Conservation (phyloP, 2,329 filamentous ascomycete genomes). For the Ciborinia camelliae region DNA sequence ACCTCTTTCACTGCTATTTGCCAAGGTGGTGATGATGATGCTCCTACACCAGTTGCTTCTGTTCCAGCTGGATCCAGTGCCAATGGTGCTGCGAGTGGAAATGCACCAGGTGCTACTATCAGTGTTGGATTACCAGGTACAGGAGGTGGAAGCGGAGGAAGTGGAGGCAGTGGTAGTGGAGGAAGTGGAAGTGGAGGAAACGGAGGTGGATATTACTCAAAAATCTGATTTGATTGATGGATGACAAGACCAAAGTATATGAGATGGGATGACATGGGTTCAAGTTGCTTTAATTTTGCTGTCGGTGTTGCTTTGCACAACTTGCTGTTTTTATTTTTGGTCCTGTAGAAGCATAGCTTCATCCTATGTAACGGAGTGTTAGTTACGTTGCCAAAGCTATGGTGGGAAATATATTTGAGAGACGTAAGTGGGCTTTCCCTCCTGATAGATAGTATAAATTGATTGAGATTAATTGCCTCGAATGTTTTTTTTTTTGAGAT, state of each 20-base stretch:
- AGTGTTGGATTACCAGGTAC: neutral
- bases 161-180: neutral
- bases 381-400: neutral
- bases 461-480: neutral
- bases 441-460: neutral
- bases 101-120: conserved; percentile 4
- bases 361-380: neutral
- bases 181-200: neutral
- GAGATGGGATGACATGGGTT: neutral
- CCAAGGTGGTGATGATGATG: neutral
- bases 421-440: neutral
- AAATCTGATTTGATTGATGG: neutral
- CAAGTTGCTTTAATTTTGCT: neutral
- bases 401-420: neutral
- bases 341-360: neutral
- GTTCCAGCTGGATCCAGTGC: neutral
- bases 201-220: conserved; percentile 4
- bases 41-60: neutral
- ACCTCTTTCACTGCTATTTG: conserved; percentile 3
- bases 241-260: neutral
- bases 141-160: neutral
- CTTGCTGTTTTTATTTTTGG: neutral
- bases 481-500: neutral
- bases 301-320: neutral
- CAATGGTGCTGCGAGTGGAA: conserved; percentile 4